Conservation (phyloP, 2,329 filamentous ascomycete genomes). For the Cercospora citrullina region DNA sequence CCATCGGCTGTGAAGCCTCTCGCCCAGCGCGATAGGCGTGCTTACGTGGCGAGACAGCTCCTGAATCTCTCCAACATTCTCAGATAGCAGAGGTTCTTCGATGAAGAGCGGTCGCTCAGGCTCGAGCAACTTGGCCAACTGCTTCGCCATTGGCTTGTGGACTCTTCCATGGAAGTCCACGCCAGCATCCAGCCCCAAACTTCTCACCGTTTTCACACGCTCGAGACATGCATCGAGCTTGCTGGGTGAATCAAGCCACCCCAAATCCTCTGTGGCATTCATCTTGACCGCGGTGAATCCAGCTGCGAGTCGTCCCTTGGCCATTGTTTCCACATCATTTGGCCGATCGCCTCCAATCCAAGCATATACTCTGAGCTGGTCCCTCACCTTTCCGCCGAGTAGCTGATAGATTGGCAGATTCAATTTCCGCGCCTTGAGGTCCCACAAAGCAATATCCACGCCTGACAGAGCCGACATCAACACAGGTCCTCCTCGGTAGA, state of each 20-base stretch:
- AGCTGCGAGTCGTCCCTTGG: conserved; percentile 57
- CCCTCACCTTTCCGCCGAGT: conserved; percentile 70
- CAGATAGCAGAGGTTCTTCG: conserved; percentile 70
- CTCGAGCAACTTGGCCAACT: conserved; percentile 66
- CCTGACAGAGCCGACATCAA: conserved; percentile 78
- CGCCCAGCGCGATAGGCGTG: conserved; percentile 69
- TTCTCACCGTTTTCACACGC: conserved; percentile 67
- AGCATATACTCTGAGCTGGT: conserved; percentile 70
- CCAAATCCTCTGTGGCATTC: conserved; percentile 75
- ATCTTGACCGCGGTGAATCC: conserved; percentile 72
- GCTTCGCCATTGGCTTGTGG: conserved; percentile 77
- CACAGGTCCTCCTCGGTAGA: conserved; percentile 76
- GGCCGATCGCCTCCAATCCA: conserved; percentile 78
- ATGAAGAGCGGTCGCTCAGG: conserved; percentile 70
- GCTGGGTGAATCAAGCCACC: conserved; percentile 72
- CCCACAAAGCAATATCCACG: conserved; percentile 78
- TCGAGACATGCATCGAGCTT: conserved; percentile 64
- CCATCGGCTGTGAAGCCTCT: conserved; percentile 71
- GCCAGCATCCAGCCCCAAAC: conserved; percentile 68
- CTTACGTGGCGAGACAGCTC: conserved; percentile 58
- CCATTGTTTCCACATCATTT: conserved; percentile 57
- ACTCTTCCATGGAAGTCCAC: conserved; percentile 77
- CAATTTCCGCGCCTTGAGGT: conserved; percentile 66
- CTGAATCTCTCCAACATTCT: conserved; percentile 67
- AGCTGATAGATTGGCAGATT: conserved; percentile 71